Evolutionary conservation across 805 yeast genomes (phyloP).

Genomic region (Maudiozyma serrabonitensis): DNA sequence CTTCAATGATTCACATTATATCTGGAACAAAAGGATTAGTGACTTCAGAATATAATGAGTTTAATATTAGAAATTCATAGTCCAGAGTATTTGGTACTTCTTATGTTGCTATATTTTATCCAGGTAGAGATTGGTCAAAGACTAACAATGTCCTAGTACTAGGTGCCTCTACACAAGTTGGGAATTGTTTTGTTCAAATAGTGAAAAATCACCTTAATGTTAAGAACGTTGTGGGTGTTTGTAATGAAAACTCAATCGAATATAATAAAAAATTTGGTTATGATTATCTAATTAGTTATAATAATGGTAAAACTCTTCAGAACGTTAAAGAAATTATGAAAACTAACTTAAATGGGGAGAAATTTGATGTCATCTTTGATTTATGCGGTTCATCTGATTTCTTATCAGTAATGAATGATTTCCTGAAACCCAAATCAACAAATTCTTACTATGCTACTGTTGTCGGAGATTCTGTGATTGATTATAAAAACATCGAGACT

Average conservation of each 20-base stretch:
- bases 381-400: slow-evolving; percentile 51
- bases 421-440: slow-evolving; percentile 37
- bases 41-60: slow-evolving; percentile 7
- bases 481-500: slow-evolving; percentile 12
- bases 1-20: slow-evolving; percentile 18
- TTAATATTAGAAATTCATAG: slow-evolving; percentile 38
- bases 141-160: slow-evolving; percentile 46
- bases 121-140: slow-evolving; percentile 28
- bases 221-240: slow-evolving; percentile 44
- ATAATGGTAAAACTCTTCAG: slow-evolving; percentile 32
- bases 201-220: slow-evolving; percentile 41
- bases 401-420: slow-evolving; percentile 32
- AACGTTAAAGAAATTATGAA: slow-evolving; percentile 28
- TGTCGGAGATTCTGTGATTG: slow-evolving; percentile 42
- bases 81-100: slow-evolving; percentile 64
- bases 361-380: slow-evolving; percentile 57
- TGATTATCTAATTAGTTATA: slow-evolving; percentile 49
- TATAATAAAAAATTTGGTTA: slow-evolving; percentile 46
- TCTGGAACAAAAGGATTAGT: too few relatives aligned
- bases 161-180: slow-evolving; percentile 71
- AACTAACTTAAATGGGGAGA: slow-evolving; percentile 27
- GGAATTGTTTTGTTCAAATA: slow-evolving; percentile 45
- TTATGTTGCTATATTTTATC: slow-evolving; percentile 27
- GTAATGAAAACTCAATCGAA: slow-evolving; percentile 41
- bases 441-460: slow-evolving; percentile 45